Percentiles rank a stretch among this genome's conserved stretches.
phyloP scores from a whole-genome alignment of 495 filamentous ascomycete species.

The Oleoguttula mirabilis region DNA sequence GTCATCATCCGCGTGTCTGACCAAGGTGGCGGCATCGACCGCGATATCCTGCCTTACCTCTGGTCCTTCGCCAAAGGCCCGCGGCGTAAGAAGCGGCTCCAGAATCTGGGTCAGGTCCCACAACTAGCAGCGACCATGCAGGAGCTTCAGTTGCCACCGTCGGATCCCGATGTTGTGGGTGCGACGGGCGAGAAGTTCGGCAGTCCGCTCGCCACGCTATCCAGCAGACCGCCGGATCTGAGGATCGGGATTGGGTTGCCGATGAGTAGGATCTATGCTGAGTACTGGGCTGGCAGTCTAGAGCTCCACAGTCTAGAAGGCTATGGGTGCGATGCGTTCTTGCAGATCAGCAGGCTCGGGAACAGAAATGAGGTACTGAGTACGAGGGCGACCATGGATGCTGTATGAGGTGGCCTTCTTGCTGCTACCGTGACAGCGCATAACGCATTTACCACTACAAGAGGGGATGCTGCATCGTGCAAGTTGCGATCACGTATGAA shows the following conservation, averaged over 20 bases:
- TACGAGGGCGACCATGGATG: slow-evolving; percentile 78
- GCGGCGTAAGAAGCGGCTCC: slow-evolving; percentile 54
- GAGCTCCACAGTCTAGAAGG: slow-evolving; percentile 90
- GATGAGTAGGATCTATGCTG: slow-evolving; percentile 87
- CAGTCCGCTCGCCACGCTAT: slow-evolving; percentile 63
- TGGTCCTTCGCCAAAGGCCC: slow-evolving; percentile 96
- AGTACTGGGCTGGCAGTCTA: slow-evolving; percentile 94
- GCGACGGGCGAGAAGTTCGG: slow-evolving; percentile 8
- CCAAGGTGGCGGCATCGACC: slow-evolving; percentile 81
- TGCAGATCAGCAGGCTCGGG: slow-evolving; percentile 92
- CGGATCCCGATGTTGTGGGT: neutral
- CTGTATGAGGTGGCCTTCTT: too few relatives aligned
- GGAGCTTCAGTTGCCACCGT: slow-evolving; percentile 43
- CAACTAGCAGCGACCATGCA: slow-evolving; percentile 92
- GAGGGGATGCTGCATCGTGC: too few relatives aligned
- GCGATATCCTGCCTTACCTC: slow-evolving; percentile 72
- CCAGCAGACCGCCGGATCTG: slow-evolving; percentile 73
- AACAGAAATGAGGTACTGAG: slow-evolving; percentile 98
- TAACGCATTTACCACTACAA: too few relatives aligned
- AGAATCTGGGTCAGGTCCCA: slow-evolving; percentile 77
- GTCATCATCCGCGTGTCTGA: slow-evolving; percentile 95
- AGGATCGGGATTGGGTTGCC: slow-evolving; percentile 88
- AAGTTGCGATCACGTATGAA: too few relatives aligned
- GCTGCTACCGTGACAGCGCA: too few relatives aligned
- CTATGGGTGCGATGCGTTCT: slow-evolving; percentile 93